Evolutionary conservation across 31 red algal genomes (phyloP), one percentile per base, ranked within the genome.

Genomic region (Bonnemaisonia californica): DNA sequence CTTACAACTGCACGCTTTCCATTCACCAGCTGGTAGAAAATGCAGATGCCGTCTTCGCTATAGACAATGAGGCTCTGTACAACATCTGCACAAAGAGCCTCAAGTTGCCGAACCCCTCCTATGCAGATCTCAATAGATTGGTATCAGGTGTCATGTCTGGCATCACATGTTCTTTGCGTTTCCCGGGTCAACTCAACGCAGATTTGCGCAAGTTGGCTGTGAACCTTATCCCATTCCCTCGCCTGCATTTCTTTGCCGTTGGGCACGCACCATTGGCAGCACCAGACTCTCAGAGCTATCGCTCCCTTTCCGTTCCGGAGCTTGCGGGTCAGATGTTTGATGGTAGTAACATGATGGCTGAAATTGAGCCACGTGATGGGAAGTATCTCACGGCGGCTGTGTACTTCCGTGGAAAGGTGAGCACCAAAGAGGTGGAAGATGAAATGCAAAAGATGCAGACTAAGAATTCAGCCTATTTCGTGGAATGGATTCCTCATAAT

Each of bases 401-500:
- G 23, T 98, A 98, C 83, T 98, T 98, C 86, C 91, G 95, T 40
- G 95, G 95, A 45, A 88, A 94, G 71, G 90, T 98, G 28, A 94
- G 91, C 51, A 98, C 95, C 70, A 94, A 98, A 69, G 95, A 98
- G 62, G 92, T 98, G 1, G 95, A 98, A 41, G 95, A 98, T 54
- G 91, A 98, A 69, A 98, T 98, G 95, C 63, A 69, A 61, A 77
- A 81, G 26, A 91, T 94, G 83, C 95, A 98, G 63, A 92, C 54
- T 61, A 98, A 98, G 88, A 95, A 98, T 76, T 91, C 92, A 29
- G 76, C 92, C 26, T 88, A 94, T 55, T 98, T 98, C 88, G 92
- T 98, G 31, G 95, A 94, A 56, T 98, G 95, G 95, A 98, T 98
- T 67, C 95, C 95, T 51, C 89, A 98, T 72, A 94, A 95, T 71